These are phyloP conservation scores for Yarrowia sp. DNA, from an alignment of 805 yeast species.

Conservation along the genomic window DNA sequence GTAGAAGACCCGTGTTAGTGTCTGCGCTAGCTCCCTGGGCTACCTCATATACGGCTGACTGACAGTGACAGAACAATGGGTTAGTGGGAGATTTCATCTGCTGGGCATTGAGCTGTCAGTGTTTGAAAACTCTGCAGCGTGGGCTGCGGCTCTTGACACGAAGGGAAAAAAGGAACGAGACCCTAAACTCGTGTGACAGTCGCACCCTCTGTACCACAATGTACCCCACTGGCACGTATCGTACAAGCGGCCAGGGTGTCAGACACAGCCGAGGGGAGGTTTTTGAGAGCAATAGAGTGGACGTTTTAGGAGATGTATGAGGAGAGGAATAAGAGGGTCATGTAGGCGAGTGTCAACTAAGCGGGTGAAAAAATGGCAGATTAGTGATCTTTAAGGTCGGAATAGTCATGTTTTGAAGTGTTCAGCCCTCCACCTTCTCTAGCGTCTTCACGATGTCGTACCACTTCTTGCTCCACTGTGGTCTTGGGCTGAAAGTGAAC, in stretches of 20 bases:
- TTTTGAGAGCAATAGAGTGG: background rate
- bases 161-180: background rate
- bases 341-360: too few relatives aligned
- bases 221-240: slow-evolving; percentile 1
- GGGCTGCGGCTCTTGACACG: background rate
- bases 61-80: slow-evolving; percentile 27
- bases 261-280: background rate
- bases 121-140: background rate
- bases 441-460: too few relatives aligned
- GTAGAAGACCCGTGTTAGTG: slow-evolving; percentile 1
- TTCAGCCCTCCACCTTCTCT: too few relatives aligned
- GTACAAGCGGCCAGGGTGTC: background rate
- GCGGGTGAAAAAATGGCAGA: too few relatives aligned
- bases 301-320: too few relatives aligned
- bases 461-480: background rate
- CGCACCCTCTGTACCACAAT: background rate
- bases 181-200: background rate
- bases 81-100: background rate
- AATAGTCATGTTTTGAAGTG: too few relatives aligned
- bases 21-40: background rate
- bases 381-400: too few relatives aligned
- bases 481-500: too few relatives aligned
- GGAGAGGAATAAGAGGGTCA: background rate
- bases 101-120: too few relatives aligned
- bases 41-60: background rate